phyloP scores from a whole-genome alignment of 306 rosid genomes.

The Senna tora region DNA sequence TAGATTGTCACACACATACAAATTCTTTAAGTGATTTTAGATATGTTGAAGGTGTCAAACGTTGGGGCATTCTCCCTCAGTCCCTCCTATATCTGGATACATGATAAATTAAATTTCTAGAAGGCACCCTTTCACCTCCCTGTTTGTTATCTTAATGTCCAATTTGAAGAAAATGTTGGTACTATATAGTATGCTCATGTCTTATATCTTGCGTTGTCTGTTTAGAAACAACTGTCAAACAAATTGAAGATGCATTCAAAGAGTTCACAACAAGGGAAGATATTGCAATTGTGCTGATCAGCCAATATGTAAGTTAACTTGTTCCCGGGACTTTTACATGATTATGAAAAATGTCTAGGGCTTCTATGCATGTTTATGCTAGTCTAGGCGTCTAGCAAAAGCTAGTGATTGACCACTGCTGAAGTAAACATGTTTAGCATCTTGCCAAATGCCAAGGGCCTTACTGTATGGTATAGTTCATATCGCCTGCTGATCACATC shows the following conservation, averaged over 20 bases:
- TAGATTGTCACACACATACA: neutral
- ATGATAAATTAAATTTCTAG: neutral
- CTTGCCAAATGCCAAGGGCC: constrained; percentile 1
- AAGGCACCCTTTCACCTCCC: neutral
- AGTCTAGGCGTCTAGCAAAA: neutral
- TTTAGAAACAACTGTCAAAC: constrained; percentile 75
- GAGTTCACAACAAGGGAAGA: constrained; percentile 78
- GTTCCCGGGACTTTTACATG: neutral
- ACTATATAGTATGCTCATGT: constrained; percentile 6
- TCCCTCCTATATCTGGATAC: neutral
- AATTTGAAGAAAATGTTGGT: constrained; percentile 9
- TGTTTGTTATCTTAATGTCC: constrained; percentile 1
- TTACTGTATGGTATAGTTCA: neutral
- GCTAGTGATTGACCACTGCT: neutral
- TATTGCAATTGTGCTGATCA: constrained; percentile 67
- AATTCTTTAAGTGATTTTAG: neutral
- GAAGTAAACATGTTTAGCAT: constrained; percentile 9
- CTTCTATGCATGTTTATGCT: neutral
- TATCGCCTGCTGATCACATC: constrained; percentile 6
- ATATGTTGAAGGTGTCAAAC: constrained; percentile 2
- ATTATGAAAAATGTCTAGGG: neutral
- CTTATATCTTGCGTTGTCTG: neutral
- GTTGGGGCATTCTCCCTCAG: neutral
- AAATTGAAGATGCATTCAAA: constrained; percentile 81
- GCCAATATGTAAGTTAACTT: constrained; percentile 74